Evolutionary conservation across 1,139 yeast genomes (phyloP), one percentile per base, ranked within the genome.

Genomic region (Taiozyma sp.): DNA sequence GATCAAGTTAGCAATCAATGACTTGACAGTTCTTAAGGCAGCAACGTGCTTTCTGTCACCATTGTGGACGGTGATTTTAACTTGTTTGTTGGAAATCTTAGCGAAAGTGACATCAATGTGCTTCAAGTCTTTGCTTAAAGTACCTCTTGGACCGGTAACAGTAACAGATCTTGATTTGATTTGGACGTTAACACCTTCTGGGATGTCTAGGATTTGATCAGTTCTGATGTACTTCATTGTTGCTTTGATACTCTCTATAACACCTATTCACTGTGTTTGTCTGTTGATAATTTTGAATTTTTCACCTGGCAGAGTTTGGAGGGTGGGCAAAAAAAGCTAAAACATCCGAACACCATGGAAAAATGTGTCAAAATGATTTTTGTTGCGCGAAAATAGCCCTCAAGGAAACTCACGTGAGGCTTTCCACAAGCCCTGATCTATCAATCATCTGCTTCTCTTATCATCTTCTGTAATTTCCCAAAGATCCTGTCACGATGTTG

Each of bases 1-100:
- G 80, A 93, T 78, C 84, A 93, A 78, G 90, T 95, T 93, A 72
- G 90, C 74, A 70, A 93, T 81, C 73, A 93, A 81, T 65, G 98
- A 89, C 81, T 91, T 91, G 77, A 93, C 98, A 61, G 99, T 93
- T 84, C 98, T 92, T 75, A 93, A 83, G 73, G 97, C 90, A 74
- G 99, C 99, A 76, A 93, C 98, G 81, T 93, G 99, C 86, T 93
- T 93, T 86, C 98, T 91, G 88, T 90, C 97, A 81, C 99, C 99
- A 75, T 92, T 90, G 87, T 89, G 96, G 64, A 95, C 97, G 68
- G 91, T 81, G 72, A 93, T 84, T 80, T 86, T 87, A 78, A 95
- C 80, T 68, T 83, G 84, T 62, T 73, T 78, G 78, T 81, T 77
- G 73, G 76, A 75, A 64, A 87, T 70, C 83, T 92, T 90, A 66